A percentile compares a stretch with the other conserved stretches of the same genome.
These are phyloP conservation scores for Poa pratensis DNA, from an alignment of 176 grass and related monocot species.

Conservation along the genomic window DNA sequence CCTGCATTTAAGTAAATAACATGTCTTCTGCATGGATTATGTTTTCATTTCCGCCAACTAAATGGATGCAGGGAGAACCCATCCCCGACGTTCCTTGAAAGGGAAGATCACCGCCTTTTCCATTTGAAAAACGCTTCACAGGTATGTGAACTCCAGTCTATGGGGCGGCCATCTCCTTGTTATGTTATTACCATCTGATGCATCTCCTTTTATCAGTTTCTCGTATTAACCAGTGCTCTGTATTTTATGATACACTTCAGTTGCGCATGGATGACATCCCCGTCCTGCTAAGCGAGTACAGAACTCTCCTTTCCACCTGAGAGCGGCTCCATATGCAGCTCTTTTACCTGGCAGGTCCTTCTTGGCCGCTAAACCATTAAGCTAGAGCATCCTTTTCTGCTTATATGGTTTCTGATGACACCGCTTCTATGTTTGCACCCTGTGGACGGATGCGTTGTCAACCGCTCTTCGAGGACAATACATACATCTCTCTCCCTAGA, in stretches of 20 bases:
- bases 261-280: conserved; percentile 89
- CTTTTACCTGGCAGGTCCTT: conserved; percentile 20
- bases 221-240: conserved; percentile 14
- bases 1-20: not conserved
- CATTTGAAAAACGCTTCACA: conserved; percentile 83
- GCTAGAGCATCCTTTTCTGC: not conserved
- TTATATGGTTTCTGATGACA: not conserved
- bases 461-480: not conserved
- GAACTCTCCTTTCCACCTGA: conserved; percentile 62
- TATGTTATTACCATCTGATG: not conserved
- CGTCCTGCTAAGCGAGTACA: conserved; percentile 71
- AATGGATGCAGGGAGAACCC: conserved; percentile 55
- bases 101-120: conserved; percentile 61
- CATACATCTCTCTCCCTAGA: not conserved
- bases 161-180: not conserved
- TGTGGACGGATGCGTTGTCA: not conserved
- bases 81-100: conserved; percentile 35
- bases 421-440: not conserved
- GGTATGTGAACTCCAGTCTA: conserved; percentile 42
- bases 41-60: conserved; percentile 4
- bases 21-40: not conserved
- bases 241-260: conserved; percentile 42
- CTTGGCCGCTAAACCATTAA: not conserved
- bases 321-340: not conserved
- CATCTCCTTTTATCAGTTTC: conserved; percentile 18